Conservation (phyloP, 2,329 filamentous ascomycete species). For the Aureobasidium leucospermi region DNA sequence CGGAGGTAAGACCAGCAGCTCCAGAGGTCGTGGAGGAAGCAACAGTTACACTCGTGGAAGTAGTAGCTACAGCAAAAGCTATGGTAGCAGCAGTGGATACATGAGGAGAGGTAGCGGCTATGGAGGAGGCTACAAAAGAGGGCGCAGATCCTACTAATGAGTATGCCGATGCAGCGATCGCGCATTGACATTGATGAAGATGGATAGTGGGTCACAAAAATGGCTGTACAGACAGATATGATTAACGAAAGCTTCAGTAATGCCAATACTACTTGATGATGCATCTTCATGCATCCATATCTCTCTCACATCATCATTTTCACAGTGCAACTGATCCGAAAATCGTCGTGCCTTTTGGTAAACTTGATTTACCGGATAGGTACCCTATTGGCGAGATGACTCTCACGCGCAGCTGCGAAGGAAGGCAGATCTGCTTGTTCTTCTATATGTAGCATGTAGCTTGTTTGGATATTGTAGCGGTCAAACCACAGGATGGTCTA, state of each 20-base stretch:
- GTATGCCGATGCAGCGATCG: neutral
- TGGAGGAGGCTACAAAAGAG: neutral
- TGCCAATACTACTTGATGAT: neutral
- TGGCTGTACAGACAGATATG: neutral
- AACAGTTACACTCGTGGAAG: neutral
- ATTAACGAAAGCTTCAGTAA: neutral
- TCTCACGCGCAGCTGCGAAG: too few species aligned
- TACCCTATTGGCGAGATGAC: too few species aligned
- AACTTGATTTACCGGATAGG: too few species aligned
- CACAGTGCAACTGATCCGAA: too few species aligned
- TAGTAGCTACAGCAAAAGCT: neutral
- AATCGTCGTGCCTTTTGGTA: too few species aligned
- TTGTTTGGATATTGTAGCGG: too few species aligned
- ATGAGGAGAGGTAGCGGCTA: neutral
- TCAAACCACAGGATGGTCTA: too few species aligned
- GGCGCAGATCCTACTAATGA: neutral
- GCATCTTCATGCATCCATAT: too few species aligned
- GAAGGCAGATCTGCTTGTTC: too few species aligned
- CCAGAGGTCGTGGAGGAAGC: neutral
- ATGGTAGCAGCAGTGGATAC: neutral
- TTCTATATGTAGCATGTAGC: too few species aligned
- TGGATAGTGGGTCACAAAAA: neutral
- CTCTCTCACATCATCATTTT: too few species aligned
- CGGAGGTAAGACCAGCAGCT: neutral
- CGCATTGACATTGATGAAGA: too few species aligned